Percentiles rank a stretch among this genome's conserved stretches.
Conservation (phyloP, 2,329 filamentous ascomycete species). For the Ceratocystis smalleyi region DNA sequence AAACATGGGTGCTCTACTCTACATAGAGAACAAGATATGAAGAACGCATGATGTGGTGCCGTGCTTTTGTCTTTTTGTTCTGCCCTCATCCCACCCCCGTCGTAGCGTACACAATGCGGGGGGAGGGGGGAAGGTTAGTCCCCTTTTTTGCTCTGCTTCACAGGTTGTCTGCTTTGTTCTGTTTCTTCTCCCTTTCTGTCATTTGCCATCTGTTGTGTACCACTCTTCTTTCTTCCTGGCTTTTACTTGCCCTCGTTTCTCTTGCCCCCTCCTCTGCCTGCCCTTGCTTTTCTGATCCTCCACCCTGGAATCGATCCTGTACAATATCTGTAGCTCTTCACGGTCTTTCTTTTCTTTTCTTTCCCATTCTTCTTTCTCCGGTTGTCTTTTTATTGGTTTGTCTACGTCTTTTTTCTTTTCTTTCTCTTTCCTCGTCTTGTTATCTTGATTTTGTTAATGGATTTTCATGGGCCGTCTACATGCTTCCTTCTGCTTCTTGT, state of each 20-base stretch:
- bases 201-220: neutral
- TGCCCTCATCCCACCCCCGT: neutral
- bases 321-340: neutral
- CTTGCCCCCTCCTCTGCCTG: neutral
- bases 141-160: neutral
- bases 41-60: neutral
- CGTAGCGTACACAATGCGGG: neutral
- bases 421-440: neutral
- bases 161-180: neutral
- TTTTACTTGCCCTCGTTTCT: neutral
- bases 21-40: conserved; percentile 3
- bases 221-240: neutral
- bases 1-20: neutral
- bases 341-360: neutral
- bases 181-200: neutral
- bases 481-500: neutral
- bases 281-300: neutral
- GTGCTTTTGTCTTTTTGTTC: conserved; percentile 1
- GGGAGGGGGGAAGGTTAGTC: neutral
- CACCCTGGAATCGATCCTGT: neutral
- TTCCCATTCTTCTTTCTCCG: neutral
- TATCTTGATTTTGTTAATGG: neutral
- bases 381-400: neutral
- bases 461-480: neutral
- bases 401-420: neutral